Evolutionary conservation across 495 filamentous ascomycete genomes (phyloP).

Genomic region (Aspergillus sclerotioniger): DNA sequence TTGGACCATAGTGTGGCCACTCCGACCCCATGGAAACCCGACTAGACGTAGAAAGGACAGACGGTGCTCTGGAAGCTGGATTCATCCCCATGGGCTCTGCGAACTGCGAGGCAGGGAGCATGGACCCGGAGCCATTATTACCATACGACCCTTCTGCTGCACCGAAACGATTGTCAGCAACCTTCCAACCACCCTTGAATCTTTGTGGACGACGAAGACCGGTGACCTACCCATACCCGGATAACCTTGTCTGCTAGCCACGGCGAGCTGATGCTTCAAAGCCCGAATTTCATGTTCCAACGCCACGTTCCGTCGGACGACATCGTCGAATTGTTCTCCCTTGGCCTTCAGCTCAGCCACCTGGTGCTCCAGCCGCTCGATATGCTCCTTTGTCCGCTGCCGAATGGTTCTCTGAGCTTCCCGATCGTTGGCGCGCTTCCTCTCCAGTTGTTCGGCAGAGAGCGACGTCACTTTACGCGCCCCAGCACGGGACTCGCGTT

Average conservation of each 20-base stretch:
- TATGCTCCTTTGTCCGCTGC: slow-evolving; percentile 58
- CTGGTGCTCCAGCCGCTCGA: slow-evolving; percentile 52
- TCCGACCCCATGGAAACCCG: slow-evolving; percentile 19
- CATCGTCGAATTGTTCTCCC: slow-evolving; percentile 46
- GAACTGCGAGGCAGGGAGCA: slow-evolving; percentile 20
- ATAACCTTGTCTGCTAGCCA: slow-evolving; percentile 18
- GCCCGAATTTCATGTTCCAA: slow-evolving; percentile 52
- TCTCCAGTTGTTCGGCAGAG: slow-evolving; percentile 58
- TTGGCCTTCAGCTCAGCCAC: slow-evolving; percentile 49
- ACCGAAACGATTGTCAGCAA: not conserved
- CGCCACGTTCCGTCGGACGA: slow-evolving; percentile 52
- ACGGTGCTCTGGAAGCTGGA: slow-evolving; percentile 21
- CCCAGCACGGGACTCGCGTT: slow-evolving; percentile 53
- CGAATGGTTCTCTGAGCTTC: slow-evolving; percentile 64
- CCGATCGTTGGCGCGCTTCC: slow-evolving; percentile 63
- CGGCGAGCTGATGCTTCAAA: slow-evolving; percentile 41
- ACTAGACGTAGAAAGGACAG: slow-evolving; percentile 20
- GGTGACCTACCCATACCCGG: slow-evolving; percentile 17
- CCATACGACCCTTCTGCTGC: slow-evolving; percentile 19
- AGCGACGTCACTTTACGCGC: slow-evolving; percentile 59
- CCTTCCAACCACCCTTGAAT: not conserved
- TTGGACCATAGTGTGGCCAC: slow-evolving; percentile 23
- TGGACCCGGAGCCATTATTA: slow-evolving; percentile 13
- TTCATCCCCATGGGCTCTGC: slow-evolving; percentile 16
- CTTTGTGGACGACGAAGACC: not conserved